Base-by-base conservation (phyloP, 2,329 filamentous ascomycete species). In the Teratosphaeria nubilosa region DNA sequence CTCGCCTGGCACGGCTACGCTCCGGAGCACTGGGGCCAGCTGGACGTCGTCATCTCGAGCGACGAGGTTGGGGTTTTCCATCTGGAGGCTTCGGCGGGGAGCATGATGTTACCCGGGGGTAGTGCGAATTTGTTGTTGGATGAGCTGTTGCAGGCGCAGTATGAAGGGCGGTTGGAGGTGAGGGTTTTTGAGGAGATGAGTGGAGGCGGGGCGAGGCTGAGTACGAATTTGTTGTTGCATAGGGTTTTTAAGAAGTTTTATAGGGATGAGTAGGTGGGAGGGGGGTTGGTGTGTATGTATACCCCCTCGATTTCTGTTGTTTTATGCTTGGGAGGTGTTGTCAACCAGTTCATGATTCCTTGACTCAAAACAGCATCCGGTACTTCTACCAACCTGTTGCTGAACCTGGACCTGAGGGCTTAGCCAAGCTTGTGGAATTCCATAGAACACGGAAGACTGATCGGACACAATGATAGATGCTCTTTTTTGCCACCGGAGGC, bases 161-260 rank as follows among this genome's bases (percentile, higher is more conserved):
- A 96, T 72, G 94, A 97, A 75, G 91, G 94, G 65, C 89, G 91
- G 68, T 91, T 96, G 75, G 96, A 95, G 73, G 91, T 97, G 84
- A 91, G 90, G 69, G 80, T 97, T 60, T 99, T 99, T 69, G 90
- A 95, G 72, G 83, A 82, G 58, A 73, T 71, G 3, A 32, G 58
- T 57, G 66, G 53, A 68, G 75, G 64, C 0, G 70, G 72, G 63
- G 80, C 96, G 70, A 86, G 88, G 75, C 82, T 99, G 69, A 97
- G 97, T 74, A 94, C 99, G 69, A 99, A 99, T 77, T 75, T 99
- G 70, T 84, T 99, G 76, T 80, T 99, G 79, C 94, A 99, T 80
- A 79, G 97, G 74, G 83, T 99, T 66, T 97, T 97, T 80, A 95
- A 95, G 83, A 99, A 99, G 81, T 99, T 99, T 75, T 99, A 99